Conservation (phyloP, 2,329 filamentous ascomycete genomes). For the Ophiocordyceps camponoti-rufipedis region DNA sequence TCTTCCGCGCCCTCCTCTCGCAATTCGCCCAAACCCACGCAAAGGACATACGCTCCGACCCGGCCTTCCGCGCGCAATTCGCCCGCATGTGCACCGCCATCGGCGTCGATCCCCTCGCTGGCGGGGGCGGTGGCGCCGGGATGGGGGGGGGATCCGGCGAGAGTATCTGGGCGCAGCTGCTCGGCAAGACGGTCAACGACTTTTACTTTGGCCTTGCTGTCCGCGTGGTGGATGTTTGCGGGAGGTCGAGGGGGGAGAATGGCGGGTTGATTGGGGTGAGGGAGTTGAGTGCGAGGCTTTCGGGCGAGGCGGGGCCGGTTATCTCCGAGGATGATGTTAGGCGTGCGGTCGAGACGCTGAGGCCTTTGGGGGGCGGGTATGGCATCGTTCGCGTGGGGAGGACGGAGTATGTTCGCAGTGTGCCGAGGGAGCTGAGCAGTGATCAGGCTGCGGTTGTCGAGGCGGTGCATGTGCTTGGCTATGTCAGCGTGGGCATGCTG, state of each 20-base stretch:
- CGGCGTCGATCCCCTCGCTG: constrained; percentile 79
- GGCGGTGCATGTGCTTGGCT: constrained; percentile 76
- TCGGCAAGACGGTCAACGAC: constrained; percentile 85
- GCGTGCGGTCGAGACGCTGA: constrained; percentile 70
- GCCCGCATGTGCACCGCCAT: constrained; percentile 97
- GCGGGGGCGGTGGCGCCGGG: constrained; percentile 16
- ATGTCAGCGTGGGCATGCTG: constrained; percentile 78
- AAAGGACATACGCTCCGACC: constrained; percentile 89
- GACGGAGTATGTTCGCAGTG: constrained; percentile 73
- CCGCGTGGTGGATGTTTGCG: constrained; percentile 84
- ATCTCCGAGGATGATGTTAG: constrained; percentile 88
- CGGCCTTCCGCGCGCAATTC: constrained; percentile 88
- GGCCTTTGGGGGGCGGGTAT: constrained; percentile 77
- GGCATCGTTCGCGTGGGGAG: constrained; percentile 68
- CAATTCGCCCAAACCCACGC: constrained; percentile 91
- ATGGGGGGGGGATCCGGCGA: constrained; percentile 6
- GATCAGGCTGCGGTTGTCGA: constrained; percentile 89
- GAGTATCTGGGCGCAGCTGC: constrained; percentile 82
- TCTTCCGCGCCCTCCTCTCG: constrained; percentile 89
- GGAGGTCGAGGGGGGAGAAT: constrained; percentile 73
- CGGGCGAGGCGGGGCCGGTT: constrained; percentile 35
- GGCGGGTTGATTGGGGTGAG: constrained; percentile 74
- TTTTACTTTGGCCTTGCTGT: constrained; percentile 98
- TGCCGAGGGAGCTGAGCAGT: constrained; percentile 87
- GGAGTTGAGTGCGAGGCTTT: constrained; percentile 63